Evolutionary conservation across 2,329 filamentous ascomycete species (phyloP).

Genomic region (Fusarium odoratissimum): DNA sequence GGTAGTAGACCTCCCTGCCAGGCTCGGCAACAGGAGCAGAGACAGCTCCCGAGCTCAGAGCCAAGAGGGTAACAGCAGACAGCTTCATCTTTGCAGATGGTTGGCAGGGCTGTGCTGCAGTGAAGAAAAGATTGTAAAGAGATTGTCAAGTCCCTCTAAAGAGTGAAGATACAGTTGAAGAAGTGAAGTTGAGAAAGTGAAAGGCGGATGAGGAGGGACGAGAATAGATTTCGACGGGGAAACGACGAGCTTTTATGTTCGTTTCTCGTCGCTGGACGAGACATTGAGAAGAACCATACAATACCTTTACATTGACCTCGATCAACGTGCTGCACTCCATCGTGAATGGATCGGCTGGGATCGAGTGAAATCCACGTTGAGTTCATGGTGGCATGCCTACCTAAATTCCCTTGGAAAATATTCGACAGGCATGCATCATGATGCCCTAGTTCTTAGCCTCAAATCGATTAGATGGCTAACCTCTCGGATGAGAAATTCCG

Average conservation of each 20-base stretch:
- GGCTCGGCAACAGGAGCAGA: slow-evolving; percentile 8
- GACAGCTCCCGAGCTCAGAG: slow-evolving; percentile 5
- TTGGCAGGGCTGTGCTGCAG: not conserved
- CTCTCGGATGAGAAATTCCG: not conserved
- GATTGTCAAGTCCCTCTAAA: not conserved
- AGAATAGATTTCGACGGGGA: not conserved
- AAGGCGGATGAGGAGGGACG: not conserved
- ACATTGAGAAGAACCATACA: too few species aligned
- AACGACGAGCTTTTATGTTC: not conserved
- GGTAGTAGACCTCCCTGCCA: not conserved
- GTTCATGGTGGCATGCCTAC: not conserved
- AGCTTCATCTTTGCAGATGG: slow-evolving; percentile 16
- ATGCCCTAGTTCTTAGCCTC: not conserved
- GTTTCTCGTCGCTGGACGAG: not conserved
- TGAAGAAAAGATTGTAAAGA: not conserved
- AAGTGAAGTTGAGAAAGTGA: not conserved
- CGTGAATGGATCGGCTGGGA: not conserved
- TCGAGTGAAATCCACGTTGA: not conserved
- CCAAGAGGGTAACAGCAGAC: slow-evolving; percentile 8
- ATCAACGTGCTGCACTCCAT: not conserved
- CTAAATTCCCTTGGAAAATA: too few species aligned
- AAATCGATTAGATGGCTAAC: not conserved
- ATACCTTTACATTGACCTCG: too few species aligned
- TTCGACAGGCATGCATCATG: not conserved
- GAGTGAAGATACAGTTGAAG: not conserved